Percentiles rank a stretch among this genome's conserved stretches.
Evolutionary conservation across 768 basidiomycete species (phyloP).

Genomic region (Trametes cinnabarina): DNA sequence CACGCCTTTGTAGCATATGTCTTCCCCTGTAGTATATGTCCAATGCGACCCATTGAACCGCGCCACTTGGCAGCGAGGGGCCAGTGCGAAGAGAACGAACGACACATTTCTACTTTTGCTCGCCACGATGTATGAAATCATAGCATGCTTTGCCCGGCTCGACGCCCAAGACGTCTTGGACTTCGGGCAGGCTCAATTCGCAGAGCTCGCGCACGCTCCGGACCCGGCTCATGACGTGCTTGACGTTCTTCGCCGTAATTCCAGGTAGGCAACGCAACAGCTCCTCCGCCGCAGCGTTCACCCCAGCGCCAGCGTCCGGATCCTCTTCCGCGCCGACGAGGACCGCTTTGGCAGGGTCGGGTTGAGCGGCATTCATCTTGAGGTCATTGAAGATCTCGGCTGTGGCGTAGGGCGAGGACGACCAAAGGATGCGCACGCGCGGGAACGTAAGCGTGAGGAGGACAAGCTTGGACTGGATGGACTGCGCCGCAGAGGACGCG

Average conservation of each 20-base stretch:
- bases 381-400: conserved; percentile 92
- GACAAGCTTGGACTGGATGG: conserved; percentile 89
- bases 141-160: conserved; percentile 80
- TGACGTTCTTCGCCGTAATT: conserved; percentile 78
- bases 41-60: no score
- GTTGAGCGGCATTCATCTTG: conserved; percentile 76
- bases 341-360: conserved; percentile 74
- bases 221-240: conserved; percentile 82
- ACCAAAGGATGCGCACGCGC: conserved; percentile 93
- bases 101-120: conserved; percentile 33
- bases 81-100: no score
- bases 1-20: not conserved
- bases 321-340: conserved; percentile 80
- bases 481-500: conserved; percentile 42
- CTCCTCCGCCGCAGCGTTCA: conserved; percentile 79
- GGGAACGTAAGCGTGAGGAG: conserved; percentile 89
- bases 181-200: conserved; percentile 52
- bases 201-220: conserved; percentile 74
- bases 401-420: conserved; percentile 90
- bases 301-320: conserved; percentile 59
- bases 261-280: conserved; percentile 82
- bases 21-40: not conserved
- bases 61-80: no score
- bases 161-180: conserved; percentile 74
- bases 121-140: conserved; percentile 79